Conservation (phyloP, 306 rosid species). For the Betula pendula region DNA sequence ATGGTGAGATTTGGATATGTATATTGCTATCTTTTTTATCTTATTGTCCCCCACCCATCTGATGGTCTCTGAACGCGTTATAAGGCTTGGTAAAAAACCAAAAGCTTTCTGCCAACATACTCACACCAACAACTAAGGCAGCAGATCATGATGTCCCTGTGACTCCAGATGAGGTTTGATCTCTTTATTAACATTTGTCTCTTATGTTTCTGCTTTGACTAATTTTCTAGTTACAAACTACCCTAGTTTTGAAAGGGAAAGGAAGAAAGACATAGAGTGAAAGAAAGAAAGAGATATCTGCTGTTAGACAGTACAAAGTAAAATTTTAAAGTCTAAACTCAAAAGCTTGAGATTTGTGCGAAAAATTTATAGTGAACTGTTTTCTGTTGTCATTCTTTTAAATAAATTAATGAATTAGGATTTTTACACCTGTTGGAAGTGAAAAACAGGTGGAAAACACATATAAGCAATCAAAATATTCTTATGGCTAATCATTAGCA, state of each 20-base stretch:
- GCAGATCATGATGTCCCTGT: constrained; percentile 88
- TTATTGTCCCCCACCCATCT: background rate
- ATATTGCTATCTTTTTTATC: constrained; percentile 5
- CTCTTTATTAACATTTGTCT: constrained; percentile 14
- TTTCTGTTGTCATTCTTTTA: background rate
- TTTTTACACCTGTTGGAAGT: background rate
- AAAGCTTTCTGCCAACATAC: constrained; percentile 71
- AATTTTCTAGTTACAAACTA: constrained; percentile 5
- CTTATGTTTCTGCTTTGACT: constrained; percentile 9
- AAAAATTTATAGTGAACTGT: background rate
- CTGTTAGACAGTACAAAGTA: background rate
- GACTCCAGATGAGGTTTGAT: constrained; percentile 80
- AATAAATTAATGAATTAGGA: background rate
- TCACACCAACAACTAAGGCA: constrained; percentile 97
- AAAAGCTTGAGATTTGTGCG: background rate
- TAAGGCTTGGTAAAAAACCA: constrained; percentile 85
- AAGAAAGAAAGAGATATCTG: background rate
- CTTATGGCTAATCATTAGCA: background rate
- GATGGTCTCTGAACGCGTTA: constrained; percentile 26
- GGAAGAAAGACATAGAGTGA: constrained; percentile 11
- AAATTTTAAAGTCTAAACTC: background rate
- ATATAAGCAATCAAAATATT: background rate
- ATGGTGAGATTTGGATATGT: constrained; percentile 46
- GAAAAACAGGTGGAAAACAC: background rate
- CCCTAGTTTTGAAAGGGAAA: background rate